phyloP scores from a whole-genome alignment of 495 filamentous ascomycete genomes.

The Aspergillus diversus region DNA sequence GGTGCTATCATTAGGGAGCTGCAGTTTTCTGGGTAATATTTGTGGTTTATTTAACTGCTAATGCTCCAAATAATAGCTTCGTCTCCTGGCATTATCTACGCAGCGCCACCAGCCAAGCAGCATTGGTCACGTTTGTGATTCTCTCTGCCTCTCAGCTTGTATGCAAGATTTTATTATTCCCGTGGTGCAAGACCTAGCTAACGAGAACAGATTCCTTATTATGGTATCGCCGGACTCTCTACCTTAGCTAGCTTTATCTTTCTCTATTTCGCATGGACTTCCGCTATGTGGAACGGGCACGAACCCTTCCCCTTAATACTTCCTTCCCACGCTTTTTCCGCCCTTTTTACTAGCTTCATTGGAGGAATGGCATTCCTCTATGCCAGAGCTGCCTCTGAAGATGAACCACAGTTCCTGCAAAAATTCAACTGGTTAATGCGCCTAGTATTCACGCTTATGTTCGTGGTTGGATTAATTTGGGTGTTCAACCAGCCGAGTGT shows the following conservation, averaged over 20 bases:
- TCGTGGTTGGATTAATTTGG: slow-evolving; percentile 33
- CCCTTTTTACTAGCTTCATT: slow-evolving; percentile 21
- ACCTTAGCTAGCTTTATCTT: slow-evolving; percentile 39
- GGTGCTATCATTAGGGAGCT: slow-evolving; percentile 30
- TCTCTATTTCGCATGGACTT: slow-evolving; percentile 33
- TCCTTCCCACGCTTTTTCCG: slow-evolving; percentile 25
- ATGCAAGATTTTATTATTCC: slow-evolving; percentile 17
- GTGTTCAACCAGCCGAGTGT: slow-evolving; percentile 35
- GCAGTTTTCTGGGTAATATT: slow-evolving; percentile 37
- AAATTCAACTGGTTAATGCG: slow-evolving; percentile 37
- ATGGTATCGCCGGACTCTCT: slow-evolving; percentile 37
- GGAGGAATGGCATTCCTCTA: slow-evolving; percentile 37
- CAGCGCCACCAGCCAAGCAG: slow-evolving; percentile 39
- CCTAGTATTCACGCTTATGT: slow-evolving; percentile 31
- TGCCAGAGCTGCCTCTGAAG: slow-evolving; percentile 33
- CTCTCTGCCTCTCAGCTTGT: slow-evolving; percentile 48
- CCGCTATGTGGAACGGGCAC: slow-evolving; percentile 33
- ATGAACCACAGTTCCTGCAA: slow-evolving; percentile 36
- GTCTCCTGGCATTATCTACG: slow-evolving; percentile 37
- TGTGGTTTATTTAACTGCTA: slow-evolving; percentile 28
- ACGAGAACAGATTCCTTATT: slow-evolving; percentile 40
- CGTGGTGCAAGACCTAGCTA: slow-evolving; percentile 7
- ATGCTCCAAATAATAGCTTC: slow-evolving; percentile 29
- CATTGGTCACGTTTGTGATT: slow-evolving; percentile 34
- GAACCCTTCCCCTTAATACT: slow-evolving; percentile 40